phyloP scores from a whole-genome alignment of 148 eudicot species.

The Selenicereus undatus region DNA sequence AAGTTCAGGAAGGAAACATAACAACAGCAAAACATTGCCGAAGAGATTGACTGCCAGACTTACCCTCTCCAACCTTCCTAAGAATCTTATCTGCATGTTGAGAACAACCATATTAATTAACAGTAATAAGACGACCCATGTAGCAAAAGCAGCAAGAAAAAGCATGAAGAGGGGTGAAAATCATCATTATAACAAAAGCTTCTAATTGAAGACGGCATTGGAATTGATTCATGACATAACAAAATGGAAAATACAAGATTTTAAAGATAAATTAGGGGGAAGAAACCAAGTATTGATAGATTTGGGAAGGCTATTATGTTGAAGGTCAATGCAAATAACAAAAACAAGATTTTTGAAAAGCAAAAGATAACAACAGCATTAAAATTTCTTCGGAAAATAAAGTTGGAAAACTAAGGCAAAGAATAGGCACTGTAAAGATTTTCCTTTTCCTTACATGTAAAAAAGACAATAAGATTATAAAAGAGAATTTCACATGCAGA shows the following conservation, averaged over 20 bases:
- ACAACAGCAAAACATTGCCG: neutral
- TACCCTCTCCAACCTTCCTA: constrained; percentile 80
- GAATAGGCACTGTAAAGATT: too few species aligned
- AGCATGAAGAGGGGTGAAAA: neutral
- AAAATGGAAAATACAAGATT: neutral
- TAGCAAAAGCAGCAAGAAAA: neutral
- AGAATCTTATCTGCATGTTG: constrained; percentile 58
- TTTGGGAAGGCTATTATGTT: neutral
- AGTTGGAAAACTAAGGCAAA: neutral
- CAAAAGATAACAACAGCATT: neutral
- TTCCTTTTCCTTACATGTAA: neutral
- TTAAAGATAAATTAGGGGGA: neutral
- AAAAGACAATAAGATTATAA: neutral
- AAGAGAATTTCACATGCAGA: constrained; percentile 15
- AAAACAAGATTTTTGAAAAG: neutral
- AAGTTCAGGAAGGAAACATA: neutral
- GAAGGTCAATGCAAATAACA: neutral
- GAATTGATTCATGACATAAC: neutral
- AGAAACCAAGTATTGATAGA: neutral
- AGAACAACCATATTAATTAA: constrained; percentile 14
- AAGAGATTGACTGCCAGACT: neutral
- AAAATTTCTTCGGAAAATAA: neutral
- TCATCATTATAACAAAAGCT: neutral
- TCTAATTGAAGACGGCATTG: neutral
- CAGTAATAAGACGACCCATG: neutral